These are phyloP conservation scores for Ganoderma meredithae DNA, from an alignment of 1,284 basidiomycete genomes.

Conservation along the genomic window DNA sequence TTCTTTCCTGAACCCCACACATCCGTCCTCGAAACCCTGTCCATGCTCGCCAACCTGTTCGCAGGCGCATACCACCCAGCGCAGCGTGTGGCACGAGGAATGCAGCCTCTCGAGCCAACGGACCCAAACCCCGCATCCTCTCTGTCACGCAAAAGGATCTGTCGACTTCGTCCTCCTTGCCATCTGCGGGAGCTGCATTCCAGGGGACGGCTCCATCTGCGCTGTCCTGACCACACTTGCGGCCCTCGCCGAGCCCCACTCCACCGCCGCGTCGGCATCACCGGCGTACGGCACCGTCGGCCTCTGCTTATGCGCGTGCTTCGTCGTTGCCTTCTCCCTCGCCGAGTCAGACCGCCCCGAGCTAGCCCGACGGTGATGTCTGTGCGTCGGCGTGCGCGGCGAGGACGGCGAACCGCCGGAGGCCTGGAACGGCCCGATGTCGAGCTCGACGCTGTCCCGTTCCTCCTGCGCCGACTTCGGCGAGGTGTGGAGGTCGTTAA, in stretches of 20 bases:
- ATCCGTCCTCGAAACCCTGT: background rate
- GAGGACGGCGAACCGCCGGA: constrained; percentile 2
- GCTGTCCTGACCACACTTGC: constrained; percentile 36
- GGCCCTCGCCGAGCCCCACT: constrained; percentile 12
- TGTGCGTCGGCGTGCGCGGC: constrained; percentile 10
- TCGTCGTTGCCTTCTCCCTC: constrained; percentile 2
- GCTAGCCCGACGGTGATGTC: constrained; percentile 21
- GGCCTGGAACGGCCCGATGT: constrained; percentile 17
- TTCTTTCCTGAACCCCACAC: background rate
- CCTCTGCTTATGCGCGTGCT: background rate
- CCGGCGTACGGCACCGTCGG: constrained; percentile 21
- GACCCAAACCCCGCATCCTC: background rate
- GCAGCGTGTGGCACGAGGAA: background rate
- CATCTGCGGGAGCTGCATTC: constrained; percentile 41
- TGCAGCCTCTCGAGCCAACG: background rate
- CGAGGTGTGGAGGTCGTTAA: constrained; percentile 17
- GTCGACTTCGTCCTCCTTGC: constrained; percentile 23
- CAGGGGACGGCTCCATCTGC: constrained; percentile 42
- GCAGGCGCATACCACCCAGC: background rate
- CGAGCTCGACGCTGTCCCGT: constrained; percentile 31
- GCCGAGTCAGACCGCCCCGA: constrained; percentile 17
- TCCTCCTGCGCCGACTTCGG: constrained; percentile 11
- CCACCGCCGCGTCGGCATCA: background rate
- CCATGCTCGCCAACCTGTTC: background rate
- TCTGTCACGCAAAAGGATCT: background rate